Base-by-base conservation (phyloP, 768 basidiomycete species). In the Podaxis sp. region DNA sequence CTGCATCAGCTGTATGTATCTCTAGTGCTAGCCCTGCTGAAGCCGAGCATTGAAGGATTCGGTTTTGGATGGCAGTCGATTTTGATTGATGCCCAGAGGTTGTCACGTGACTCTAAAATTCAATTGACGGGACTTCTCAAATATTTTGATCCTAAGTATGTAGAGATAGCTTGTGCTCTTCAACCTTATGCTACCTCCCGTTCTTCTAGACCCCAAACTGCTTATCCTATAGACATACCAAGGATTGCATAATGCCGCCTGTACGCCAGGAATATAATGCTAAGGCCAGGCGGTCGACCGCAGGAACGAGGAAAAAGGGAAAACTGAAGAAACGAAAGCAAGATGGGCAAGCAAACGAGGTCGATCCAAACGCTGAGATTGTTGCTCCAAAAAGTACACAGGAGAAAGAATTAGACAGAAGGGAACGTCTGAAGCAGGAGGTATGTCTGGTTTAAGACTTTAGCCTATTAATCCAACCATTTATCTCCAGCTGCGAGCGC, bases 261-360 rank as follows among this genome's bases (percentile, higher is more conserved):
- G 66, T 70, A 61, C 76, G 75, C 59, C 72, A 75, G 66, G 72
- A 77, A 52, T 80, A 81, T 71, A 93, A 92, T 69, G 80, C 86
- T 8, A 89, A 86, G 69, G 92, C 90, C 1, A 82, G 92, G 61
- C 81, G 80, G 48, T 88, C 88, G 19, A 77, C 78, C 26, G 79
- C 84, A 3, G 84, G 85, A 0, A 84, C 85, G 22, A 76, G 81
- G 54, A 92, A 91, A 74, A 90, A 87, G 67, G 83, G 86, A 38
- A 86, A 84, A 69, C 55, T 69, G 40, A 77, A 72, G 68, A 71
- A 71, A 65, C 70, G 68, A 36, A 65, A 65, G 57, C 58, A 48
- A 42, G 57, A 63, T 63, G 59, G 64, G 19, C 63, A 52, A 58
- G 26, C 68, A 11, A 68, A 67, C 53, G 73, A 72, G 56, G 69